These are phyloP conservation scores for Fusarium metavorans DNA, from an alignment of 2,329 filamentous ascomycete species.

Conservation along the genomic window DNA sequence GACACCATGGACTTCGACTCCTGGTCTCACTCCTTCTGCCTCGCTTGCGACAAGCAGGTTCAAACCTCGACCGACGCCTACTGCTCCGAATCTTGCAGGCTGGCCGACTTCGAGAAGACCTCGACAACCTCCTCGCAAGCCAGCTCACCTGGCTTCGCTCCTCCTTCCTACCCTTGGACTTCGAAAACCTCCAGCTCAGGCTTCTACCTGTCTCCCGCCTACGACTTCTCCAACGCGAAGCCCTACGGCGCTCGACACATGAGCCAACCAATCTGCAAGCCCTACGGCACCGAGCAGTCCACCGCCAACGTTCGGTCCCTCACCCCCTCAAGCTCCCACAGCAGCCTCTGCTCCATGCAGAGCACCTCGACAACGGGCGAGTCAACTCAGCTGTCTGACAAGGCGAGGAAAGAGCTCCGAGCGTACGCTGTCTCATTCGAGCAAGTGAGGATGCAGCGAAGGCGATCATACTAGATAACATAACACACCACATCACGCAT, in stretches of 20 bases:
- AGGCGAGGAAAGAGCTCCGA: constrained; percentile 82
- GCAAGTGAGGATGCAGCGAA: constrained; percentile 74
- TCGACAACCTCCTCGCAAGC: constrained; percentile 68
- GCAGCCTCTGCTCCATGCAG: constrained; percentile 83
- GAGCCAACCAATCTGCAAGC: constrained; percentile 43
- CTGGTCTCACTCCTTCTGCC: constrained; percentile 94
- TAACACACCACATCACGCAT: constrained; percentile 9
- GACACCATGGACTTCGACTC: constrained; percentile 66
- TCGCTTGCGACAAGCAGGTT: constrained; percentile 83
- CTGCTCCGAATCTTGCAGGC: constrained; percentile 91
- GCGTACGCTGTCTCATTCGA: constrained; percentile 93
- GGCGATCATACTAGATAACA: constrained; percentile 64
- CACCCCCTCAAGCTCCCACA: constrained; percentile 83
- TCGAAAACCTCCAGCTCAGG: constrained; percentile 53
- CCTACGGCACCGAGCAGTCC: constrained; percentile 37
- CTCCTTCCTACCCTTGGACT: constrained; percentile 64
- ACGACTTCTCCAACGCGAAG: constrained; percentile 77
- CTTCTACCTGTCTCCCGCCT: constrained; percentile 79
- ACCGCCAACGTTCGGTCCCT: constrained; percentile 56
- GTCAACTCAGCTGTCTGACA: constrained; percentile 74
- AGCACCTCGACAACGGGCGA: constrained; percentile 70
- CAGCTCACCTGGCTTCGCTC: constrained; percentile 66
- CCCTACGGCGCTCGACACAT: constrained; percentile 65
- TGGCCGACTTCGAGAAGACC: constrained; percentile 86
- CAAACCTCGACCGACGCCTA: constrained; percentile 86